These are phyloP conservation scores for Podila verticillata DNA, from an alignment of 192 early-diverging fungal genomes.

Conservation along the genomic window DNA sequence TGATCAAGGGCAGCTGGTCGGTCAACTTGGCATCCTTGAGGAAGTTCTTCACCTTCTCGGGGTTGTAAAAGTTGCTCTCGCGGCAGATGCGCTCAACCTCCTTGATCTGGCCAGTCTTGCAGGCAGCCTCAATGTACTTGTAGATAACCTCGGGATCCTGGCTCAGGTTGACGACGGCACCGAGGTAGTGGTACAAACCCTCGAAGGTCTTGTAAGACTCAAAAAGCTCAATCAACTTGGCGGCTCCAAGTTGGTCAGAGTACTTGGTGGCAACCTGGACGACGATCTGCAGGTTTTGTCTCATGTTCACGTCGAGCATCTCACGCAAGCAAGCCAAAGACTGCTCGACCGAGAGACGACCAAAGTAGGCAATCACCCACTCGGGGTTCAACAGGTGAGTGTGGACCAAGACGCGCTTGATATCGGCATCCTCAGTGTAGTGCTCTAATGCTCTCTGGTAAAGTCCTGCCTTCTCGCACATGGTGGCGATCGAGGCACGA, in stretches of 20 bases:
- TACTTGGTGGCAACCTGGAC: conserved; percentile 98
- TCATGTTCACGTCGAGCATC: conserved; percentile 91
- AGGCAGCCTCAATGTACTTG: conserved; percentile 99
- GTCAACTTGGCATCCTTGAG: conserved; percentile 96
- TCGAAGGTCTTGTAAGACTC: conserved; percentile 93
- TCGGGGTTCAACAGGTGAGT: conserved; percentile 87
- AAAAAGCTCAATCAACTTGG: conserved; percentile 90
- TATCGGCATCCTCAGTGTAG: conserved; percentile 95
- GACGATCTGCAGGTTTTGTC: conserved; percentile 96
- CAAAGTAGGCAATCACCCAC: conserved; percentile 97
- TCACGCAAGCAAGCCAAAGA: conserved; percentile 94
- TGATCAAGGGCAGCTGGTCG: conserved; percentile 97
- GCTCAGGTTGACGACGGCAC: conserved; percentile 95
- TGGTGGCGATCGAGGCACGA: conserved; percentile 84
- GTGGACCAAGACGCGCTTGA: conserved; percentile 94
- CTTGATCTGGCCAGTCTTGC: conserved; percentile 91
- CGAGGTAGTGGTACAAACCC: conserved; percentile 97
- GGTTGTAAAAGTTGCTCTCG: conserved; percentile 96
- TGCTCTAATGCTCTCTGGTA: conserved; percentile 97
- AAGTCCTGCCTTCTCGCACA: conserved; percentile 98
- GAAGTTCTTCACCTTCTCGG: conserved; percentile 99
- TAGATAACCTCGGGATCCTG: conserved; percentile 95
- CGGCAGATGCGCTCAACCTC: conserved; percentile 98
- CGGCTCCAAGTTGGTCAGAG: conserved; percentile 91
- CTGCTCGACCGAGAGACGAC: conserved; percentile 94